Evolutionary conservation across 179 eudicot species (phyloP).

Genomic region (Gypsophila paniculata): DNA sequence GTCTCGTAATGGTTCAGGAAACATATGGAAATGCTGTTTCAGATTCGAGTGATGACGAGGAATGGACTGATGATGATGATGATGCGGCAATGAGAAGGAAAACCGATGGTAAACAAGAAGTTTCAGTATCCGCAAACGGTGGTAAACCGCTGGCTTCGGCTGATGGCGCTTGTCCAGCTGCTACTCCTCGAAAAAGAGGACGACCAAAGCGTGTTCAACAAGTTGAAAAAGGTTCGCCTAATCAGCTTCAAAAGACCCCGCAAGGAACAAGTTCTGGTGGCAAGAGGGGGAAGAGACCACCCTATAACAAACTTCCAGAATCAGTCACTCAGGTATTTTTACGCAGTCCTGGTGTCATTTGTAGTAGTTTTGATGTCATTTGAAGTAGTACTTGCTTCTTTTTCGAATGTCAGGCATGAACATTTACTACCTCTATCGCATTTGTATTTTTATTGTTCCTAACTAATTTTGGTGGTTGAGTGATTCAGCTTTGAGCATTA

Average conservation of each 20-base stretch:
- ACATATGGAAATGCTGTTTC: constrained; percentile 62
- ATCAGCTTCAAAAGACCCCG: constrained; percentile 26
- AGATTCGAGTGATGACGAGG: constrained; percentile 89
- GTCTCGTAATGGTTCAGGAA: constrained; percentile 46
- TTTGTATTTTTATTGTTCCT: too few species aligned
- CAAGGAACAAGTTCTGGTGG: constrained; percentile 32
- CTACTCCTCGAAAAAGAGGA: constrained; percentile 33
- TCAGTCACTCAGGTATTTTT: constrained; percentile 58
- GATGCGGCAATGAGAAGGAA: constrained; percentile 23
- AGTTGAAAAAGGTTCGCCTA: constrained; percentile 31
- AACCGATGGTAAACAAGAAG: constrained; percentile 30
- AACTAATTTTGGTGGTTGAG: too few species aligned
- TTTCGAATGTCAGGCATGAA: too few species aligned
- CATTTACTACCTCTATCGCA: too few species aligned
- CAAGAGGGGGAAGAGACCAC: constrained; percentile 30
- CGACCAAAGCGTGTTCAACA: constrained; percentile 32
- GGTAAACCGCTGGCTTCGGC: constrained; percentile 20
- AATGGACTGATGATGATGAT: constrained; percentile 32
- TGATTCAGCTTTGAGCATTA: not conserved
- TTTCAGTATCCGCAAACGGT: constrained; percentile 23
- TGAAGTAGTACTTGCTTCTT: not conserved
- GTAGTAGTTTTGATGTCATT: not conserved
- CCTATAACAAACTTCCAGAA: constrained; percentile 54
- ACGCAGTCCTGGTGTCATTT: not conserved
- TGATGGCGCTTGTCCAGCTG: constrained; percentile 20